Percentiles rank a stretch among this genome's conserved stretches.
Conservation (phyloP, 192 early-diverging fungal species). For the Phycomyces nitens region DNA sequence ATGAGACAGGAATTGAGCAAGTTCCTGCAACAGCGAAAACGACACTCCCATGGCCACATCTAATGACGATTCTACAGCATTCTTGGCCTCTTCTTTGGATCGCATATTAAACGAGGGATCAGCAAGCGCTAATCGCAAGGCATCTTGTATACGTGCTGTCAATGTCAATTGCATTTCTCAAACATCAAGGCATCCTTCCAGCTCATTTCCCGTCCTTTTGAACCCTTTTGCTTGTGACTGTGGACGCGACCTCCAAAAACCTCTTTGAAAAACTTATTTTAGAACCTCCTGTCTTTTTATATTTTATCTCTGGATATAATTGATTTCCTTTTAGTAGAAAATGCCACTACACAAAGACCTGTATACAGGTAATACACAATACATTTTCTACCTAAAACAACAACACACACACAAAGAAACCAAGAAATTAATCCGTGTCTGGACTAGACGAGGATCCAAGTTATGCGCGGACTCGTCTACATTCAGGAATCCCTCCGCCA, state of each 20-base stretch:
- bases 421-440: neutral
- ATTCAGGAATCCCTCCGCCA: constrained; percentile 43
- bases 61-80: neutral
- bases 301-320: too few relatives aligned
- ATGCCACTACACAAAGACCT: too few relatives aligned
- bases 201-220: too few relatives aligned
- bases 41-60: neutral
- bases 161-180: neutral
- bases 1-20: neutral
- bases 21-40: neutral
- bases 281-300: too few relatives aligned
- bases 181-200: too few relatives aligned
- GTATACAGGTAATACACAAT: too few relatives aligned
- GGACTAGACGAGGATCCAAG: constrained; percentile 38
- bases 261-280: too few relatives aligned
- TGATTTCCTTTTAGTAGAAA: too few relatives aligned
- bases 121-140: neutral
- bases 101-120: neutral
- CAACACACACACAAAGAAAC: too few relatives aligned
- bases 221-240: too few relatives aligned
- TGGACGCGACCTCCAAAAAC: too few relatives aligned
- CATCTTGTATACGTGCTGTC: neutral
- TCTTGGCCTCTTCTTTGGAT: neutral
- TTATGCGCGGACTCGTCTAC: constrained; percentile 37
- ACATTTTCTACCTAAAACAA: too few relatives aligned